Base-by-base conservation (phyloP, 345 rosid genomes). In the Salix koriyanagi region DNA sequence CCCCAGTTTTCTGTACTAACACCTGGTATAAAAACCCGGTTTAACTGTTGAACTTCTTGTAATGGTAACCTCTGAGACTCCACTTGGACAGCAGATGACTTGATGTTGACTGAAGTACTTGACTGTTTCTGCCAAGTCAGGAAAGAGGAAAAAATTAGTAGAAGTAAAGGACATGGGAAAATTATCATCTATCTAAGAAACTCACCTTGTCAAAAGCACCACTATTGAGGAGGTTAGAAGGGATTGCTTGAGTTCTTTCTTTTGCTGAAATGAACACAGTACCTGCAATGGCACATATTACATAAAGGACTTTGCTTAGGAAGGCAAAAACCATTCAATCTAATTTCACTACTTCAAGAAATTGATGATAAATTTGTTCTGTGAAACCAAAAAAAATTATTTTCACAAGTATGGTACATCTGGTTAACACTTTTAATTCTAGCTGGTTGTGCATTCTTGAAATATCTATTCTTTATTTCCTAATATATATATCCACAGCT, bases 1-100 rank as follows among this genome's bases (percentile, higher is more conserved):
- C 83, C 85, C 82, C 84, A 86, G 75, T 82, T 84, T 78, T 85
- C 88, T 72, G 86, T 80, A 76, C 75, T 65, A 77, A 79, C 79
- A 80, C 85, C 75, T 83, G 88, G 77, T 72, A 76, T 37, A 23
- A 85, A 79, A 61, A 82, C 79, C 68, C 69, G 79, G 83, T 77
- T 76, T 79, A 76, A 68, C 60, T 50, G 76, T 75, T 79, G 86
- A 84, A 81, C 79, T 80, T 79, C 89, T 76, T 83, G 80, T 68
- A 77, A 67, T 15, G 64, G 74, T 64, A 84, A 79, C 68, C 83
- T 82, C 66, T 39, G 83, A 39, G 78, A 70, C 41, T 84, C 84
- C 65, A 78, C 78, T 72, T 75, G 80, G 19, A 46, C 5, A 34
- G 84, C 34, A 19, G 80, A 79, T 3, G 77, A 85, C 65, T 76